These are phyloP conservation scores for Komagataella populi DNA, from an alignment of 805 yeast species.

Conservation along the genomic window DNA sequence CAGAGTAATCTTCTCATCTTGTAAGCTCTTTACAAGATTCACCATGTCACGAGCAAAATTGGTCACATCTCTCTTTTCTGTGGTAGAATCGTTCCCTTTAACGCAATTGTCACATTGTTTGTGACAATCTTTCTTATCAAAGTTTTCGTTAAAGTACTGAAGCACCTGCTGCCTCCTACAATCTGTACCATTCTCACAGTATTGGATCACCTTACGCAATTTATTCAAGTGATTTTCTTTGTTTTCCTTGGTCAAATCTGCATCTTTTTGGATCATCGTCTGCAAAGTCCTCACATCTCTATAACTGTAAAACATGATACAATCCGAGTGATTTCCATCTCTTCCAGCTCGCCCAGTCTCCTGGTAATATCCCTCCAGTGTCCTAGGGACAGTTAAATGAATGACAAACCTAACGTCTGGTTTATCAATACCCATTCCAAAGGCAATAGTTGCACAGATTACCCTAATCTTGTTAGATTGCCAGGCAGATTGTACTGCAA, in stretches of 20 bases:
- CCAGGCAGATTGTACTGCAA: constrained; percentile 68
- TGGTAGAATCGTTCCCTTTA: constrained; percentile 22
- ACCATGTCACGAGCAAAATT: constrained; percentile 44
- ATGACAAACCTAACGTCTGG: constrained; percentile 89
- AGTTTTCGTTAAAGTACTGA: constrained; percentile 79
- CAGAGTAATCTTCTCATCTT: constrained; percentile 52
- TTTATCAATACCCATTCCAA: constrained; percentile 98
- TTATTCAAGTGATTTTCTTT: constrained; percentile 69
- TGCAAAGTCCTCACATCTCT: constrained; percentile 70
- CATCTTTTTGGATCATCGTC: constrained; percentile 65
- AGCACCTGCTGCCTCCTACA: constrained; percentile 84
- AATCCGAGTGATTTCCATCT: constrained; percentile 75
- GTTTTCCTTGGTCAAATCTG: constrained; percentile 44
- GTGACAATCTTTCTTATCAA: constrained; percentile 50
- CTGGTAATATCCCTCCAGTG: constrained; percentile 92
- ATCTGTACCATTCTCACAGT: constrained; percentile 83
- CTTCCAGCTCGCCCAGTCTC: constrained; percentile 98
- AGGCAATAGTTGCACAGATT: constrained; percentile 95
- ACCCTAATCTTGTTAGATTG: constrained; percentile 59
- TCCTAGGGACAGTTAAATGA: constrained; percentile 79
- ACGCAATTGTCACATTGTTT: constrained; percentile 82
- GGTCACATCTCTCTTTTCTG: constrained; percentile 57
- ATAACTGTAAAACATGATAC: constrained; percentile 71
- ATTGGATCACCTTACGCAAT: constrained; percentile 73
- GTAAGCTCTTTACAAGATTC: constrained; percentile 40